phyloP scores from a whole-genome alignment of 192 early-diverging fungal species.

The Fimicolochytrium jonesii region DNA sequence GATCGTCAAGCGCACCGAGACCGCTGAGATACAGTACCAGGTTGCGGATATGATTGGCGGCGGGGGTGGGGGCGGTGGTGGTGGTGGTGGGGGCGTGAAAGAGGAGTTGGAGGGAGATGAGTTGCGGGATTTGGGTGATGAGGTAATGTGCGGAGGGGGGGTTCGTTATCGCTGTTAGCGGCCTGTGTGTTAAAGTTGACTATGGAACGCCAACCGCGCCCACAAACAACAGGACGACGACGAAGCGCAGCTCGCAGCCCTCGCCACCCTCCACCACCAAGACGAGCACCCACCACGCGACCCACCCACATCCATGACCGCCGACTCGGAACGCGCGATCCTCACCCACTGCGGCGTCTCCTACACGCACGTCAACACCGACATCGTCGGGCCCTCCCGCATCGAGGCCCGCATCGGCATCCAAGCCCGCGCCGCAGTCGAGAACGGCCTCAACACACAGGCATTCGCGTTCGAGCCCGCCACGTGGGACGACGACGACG shows the following conservation, averaged over 20 bases:
- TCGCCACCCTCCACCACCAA: no score
- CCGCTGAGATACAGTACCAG: neutral
- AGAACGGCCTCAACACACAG: neutral
- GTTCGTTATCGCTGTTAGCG: neutral
- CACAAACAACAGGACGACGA: neutral
- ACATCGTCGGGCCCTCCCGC: neutral
- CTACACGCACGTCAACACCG: neutral
- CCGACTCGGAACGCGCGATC: no score
- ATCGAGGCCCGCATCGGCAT: neutral
- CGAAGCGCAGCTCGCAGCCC: no score
- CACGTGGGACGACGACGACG: no score
- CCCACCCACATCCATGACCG: no score
- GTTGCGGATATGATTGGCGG: neutral
- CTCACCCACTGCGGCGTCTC: neutral
- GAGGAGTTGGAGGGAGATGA: neutral
- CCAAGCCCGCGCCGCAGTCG: neutral
- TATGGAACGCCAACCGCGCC: neutral
- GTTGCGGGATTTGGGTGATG: neutral
- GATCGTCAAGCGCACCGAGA: neutral
- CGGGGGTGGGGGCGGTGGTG: neutral
- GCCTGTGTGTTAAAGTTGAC: neutral
- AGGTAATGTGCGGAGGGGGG: neutral
- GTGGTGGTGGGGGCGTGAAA: neutral
- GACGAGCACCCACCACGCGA: no score
- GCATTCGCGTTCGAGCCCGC: neutral